These are phyloP conservation scores for Penicillium bialowiezense DNA, from an alignment of 495 filamentous ascomycete species.

Conservation along the genomic window DNA sequence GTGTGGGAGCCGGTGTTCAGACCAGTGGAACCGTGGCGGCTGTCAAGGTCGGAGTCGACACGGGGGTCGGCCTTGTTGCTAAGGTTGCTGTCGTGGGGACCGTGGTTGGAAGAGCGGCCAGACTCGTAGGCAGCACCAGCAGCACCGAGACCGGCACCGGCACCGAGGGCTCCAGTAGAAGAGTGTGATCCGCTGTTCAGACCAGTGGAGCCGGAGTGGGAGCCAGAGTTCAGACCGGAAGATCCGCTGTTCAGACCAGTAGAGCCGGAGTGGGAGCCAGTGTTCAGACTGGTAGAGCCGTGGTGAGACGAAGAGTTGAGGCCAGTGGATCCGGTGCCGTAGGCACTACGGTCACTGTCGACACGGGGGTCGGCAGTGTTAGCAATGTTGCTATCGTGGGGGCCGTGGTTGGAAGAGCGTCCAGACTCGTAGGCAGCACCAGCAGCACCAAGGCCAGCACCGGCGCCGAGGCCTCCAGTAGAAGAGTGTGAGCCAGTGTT, in stretches of 20 bases:
- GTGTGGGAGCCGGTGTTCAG: background rate
- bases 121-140: conserved; percentile 8
- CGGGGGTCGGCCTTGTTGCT: conserved; percentile 51
- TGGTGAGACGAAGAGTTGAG: background rate
- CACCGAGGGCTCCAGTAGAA: background rate
- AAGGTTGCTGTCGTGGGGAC: conserved; percentile 44
- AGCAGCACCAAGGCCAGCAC: conserved; percentile 19
- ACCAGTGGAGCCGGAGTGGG: conserved; percentile 22
- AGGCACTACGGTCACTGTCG: conserved; percentile 18
- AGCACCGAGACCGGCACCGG: conserved; percentile 16
- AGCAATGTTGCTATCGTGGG: conserved; percentile 30
- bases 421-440: conserved; percentile 3
- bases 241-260: background rate
- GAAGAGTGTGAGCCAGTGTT: too few species aligned
- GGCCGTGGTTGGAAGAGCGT: conserved; percentile 7
- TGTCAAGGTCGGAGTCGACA: conserved; percentile 28
- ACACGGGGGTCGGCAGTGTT: conserved; percentile 50
- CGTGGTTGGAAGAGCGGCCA: conserved; percentile 23
- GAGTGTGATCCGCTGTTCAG: too few species aligned
- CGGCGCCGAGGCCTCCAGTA: conserved; percentile 2
- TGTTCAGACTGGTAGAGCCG: conserved; percentile 24
- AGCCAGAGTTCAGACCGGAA: background rate
- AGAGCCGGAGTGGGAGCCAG: conserved; percentile 13
- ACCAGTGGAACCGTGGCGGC: background rate
- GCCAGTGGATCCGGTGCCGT: conserved; percentile 9